Percentiles rank a stretch among this genome's conserved stretches.
These are phyloP conservation scores for Pichia cabralensis DNA, from an alignment of 805 yeast genomes.

Conservation along the genomic window DNA sequence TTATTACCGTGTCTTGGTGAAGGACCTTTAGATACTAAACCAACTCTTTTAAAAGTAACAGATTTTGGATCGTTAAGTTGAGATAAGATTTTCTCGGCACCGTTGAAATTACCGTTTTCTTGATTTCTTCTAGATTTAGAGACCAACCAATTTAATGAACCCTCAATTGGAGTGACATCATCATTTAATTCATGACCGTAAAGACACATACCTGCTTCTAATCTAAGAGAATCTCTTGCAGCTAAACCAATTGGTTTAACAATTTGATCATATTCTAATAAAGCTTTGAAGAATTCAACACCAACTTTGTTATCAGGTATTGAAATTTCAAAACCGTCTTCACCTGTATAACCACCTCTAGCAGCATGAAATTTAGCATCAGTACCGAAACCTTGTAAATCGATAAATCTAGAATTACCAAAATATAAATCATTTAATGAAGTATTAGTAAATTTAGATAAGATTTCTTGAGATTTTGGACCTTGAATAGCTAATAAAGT, in stretches of 20 bases:
- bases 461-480: conserved; percentile 62
- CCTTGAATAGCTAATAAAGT: conserved; percentile 90
- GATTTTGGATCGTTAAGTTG: conserved; percentile 59
- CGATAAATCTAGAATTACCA: conserved; percentile 53
- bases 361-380: conserved; percentile 58
- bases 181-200: conserved; percentile 90
- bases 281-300: conserved; percentile 46
- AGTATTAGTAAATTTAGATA: conserved; percentile 52
- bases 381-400: conserved; percentile 31
- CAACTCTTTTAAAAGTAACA: conserved; percentile 58
- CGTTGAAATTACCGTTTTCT: conserved; percentile 53
- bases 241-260: conserved; percentile 91
- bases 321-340: conserved; percentile 93
- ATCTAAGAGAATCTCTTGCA: conserved; percentile 91
- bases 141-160: conserved; percentile 81
- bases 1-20: conserved; percentile 80
- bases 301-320: conserved; percentile 51
- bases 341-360: conserved; percentile 97
- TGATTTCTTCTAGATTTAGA: conserved; percentile 65
- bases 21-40: conserved; percentile 71
- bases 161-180: conserved; percentile 75
- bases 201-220: conserved; percentile 98
- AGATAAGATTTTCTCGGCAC: conserved; percentile 54
- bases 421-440: conserved; percentile 58
- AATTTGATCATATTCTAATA: conserved; percentile 37